Evolutionary conservation across 2,329 filamentous ascomycete species (phyloP), one percentile per base, ranked within the genome.

Genomic region (Cladophialophora bantiana): DNA sequence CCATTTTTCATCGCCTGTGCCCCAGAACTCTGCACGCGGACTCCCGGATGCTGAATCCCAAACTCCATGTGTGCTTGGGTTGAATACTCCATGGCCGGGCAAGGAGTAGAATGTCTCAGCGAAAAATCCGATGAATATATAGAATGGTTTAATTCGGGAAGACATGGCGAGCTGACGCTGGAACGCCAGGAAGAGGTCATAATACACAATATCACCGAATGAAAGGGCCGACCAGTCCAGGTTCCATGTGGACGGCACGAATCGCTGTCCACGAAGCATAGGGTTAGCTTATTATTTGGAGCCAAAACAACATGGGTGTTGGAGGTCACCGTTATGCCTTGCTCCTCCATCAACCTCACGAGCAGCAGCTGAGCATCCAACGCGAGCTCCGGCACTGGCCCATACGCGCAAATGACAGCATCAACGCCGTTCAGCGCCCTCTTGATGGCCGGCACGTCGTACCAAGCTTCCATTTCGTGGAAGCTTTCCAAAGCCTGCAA

Each of bases 391-490:
- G 57, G 57, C 40, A 59, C 26, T 7, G 57, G 57, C 4, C 42
- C 57, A 31, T 59, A 59, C 10, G 57, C 57, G 35, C 57, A 59
- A 7, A 59, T 59, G 31, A 59, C 57, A 12, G 57, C 42, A n/a
- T 59, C 57, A 7, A 59, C 57, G 9, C 42, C 57, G 9, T 15
- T 1, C 15, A 59, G 42, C 12, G 42, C 57, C 42, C 50, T 59
- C 20, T 45, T 50, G 57, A 59, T 59, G 42, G 57, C 57, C 1
- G 57, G 57, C 3, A 59, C 57, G 6, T 59, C 57, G 32, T 59
- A 45, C 57, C 57, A 59, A 7, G 57, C 31, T 13, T 59, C 57
- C 57, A 59, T 59, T 2, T 52, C 57, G 57, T 59, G 57, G 57
- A 59, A 59, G 42, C 57, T 52, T 32, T 59, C 57, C 40, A 59